phyloP scores from a whole-genome alignment of 768 basidiomycete genomes.

The Pisolithus albus region DNA sequence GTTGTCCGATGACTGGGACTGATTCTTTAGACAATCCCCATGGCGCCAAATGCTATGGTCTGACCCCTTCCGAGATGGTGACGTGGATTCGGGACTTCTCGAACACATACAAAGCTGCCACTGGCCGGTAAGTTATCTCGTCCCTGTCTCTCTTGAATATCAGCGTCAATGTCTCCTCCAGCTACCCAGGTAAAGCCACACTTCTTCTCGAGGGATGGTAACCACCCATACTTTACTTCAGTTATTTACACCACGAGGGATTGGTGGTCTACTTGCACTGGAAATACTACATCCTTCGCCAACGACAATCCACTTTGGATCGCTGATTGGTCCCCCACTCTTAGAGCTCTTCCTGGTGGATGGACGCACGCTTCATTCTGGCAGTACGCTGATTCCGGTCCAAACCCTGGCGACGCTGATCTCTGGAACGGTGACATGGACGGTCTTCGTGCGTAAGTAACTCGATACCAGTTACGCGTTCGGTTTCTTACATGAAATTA shows the following conservation, averaged over 20 bases:
- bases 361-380: conserved; percentile 53
- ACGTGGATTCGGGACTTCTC: conserved; percentile 59
- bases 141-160: neutral
- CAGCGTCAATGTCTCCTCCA: conserved; percentile 9
- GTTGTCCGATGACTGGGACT: neutral
- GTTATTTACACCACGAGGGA: conserved; percentile 59
- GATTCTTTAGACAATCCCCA: conserved; percentile 40
- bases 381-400: conserved; percentile 51
- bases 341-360: conserved; percentile 54
- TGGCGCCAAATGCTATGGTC: conserved; percentile 48
- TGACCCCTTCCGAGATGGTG: conserved; percentile 50
- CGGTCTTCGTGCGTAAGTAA: conserved; percentile 22
- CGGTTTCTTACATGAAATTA: neutral
- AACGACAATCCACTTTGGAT: conserved; percentile 55
- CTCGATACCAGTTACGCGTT: neutral
- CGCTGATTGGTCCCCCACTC: conserved; percentile 42
- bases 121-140: conserved; percentile 34
- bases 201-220: neutral
- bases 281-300: conserved; percentile 46
- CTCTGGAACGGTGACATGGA: conserved; percentile 47
- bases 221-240: conserved; percentile 8
- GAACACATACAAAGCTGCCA: conserved; percentile 44
- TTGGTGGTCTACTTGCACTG: conserved; percentile 68
- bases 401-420: conserved; percentile 54
- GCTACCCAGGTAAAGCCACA: conserved; percentile 35